Percentiles rank a stretch among this genome's conserved stretches.
phyloP scores from a whole-genome alignment of 305 asterid genomes.

The Lippia alba region DNA sequence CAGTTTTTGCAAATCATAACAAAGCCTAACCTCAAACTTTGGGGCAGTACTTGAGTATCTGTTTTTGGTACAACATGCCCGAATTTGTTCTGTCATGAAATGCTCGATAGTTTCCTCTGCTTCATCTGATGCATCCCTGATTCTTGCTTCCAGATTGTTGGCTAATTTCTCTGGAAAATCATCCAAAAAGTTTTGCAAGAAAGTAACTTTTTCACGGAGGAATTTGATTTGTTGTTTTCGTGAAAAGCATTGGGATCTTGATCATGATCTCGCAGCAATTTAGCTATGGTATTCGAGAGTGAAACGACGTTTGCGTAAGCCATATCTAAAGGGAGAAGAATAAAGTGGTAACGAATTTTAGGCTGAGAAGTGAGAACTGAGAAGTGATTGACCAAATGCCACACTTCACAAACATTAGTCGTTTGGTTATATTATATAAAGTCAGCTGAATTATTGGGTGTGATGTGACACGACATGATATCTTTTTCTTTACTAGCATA shows the following conservation, averaged over 20 bases:
- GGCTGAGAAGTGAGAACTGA: no score
- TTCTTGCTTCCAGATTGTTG: neutral
- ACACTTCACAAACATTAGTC: no score
- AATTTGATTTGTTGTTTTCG: neutral
- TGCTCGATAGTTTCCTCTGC: neutral
- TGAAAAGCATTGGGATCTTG: neutral
- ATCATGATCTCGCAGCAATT: neutral
- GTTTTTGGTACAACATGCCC: neutral
- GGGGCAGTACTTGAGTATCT: no score
- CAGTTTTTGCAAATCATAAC: neutral
- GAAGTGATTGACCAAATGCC: no score
- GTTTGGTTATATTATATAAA: no score
- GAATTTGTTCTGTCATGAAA: neutral
- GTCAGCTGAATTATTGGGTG: no score
- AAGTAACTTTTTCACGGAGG: neutral
- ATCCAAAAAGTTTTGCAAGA: neutral
- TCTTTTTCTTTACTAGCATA: no score
- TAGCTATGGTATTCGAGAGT: neutral
- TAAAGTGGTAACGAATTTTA: no score
- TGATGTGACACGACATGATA: no score
- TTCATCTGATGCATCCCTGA: neutral
- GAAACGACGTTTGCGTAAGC: neutral
- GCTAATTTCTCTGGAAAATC: neutral
- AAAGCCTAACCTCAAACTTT: neutral
- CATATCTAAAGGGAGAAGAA: neutral